These are phyloP conservation scores for Mycena capillaripes DNA, from an alignment of 768 basidiomycete genomes.

Conservation along the genomic window DNA sequence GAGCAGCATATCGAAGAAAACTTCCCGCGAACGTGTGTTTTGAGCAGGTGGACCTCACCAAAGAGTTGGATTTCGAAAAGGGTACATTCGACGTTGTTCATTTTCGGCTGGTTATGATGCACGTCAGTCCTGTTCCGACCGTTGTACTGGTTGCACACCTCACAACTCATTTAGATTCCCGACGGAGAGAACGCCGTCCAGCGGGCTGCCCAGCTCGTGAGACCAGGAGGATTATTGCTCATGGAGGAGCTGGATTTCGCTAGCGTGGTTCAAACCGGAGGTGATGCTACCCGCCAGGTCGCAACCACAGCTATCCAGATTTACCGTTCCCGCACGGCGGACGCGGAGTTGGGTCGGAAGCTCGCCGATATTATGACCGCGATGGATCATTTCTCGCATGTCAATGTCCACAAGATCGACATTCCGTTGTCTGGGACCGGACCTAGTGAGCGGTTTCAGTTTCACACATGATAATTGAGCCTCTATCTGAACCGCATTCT, in stretches of 20 bases:
- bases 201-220: background rate
- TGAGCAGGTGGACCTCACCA: background rate
- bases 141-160: too few species aligned
- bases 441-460: background rate
- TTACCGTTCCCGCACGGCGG: background rate
- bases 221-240: constrained; percentile 12
- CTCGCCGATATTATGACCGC: background rate
- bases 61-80: background rate
- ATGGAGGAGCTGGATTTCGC: constrained; percentile 8
- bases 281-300: background rate
- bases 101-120: background rate
- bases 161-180: background rate
- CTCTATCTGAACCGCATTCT: too few species aligned
- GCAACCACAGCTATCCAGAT: background rate
- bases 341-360: background rate
- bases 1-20: background rate
- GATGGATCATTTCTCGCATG: background rate
- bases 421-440: background rate
- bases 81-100: constrained; percentile 18
- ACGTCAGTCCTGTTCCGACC: background rate
- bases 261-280: background rate
- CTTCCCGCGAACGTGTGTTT: constrained; percentile 9
- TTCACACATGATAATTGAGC: too few species aligned
- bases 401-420: background rate
- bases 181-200: background rate